Percentiles rank a stretch among this genome's conserved stretches.
Conservation (phyloP, 805 yeast genomes). For the Candida lessepsii region DNA sequence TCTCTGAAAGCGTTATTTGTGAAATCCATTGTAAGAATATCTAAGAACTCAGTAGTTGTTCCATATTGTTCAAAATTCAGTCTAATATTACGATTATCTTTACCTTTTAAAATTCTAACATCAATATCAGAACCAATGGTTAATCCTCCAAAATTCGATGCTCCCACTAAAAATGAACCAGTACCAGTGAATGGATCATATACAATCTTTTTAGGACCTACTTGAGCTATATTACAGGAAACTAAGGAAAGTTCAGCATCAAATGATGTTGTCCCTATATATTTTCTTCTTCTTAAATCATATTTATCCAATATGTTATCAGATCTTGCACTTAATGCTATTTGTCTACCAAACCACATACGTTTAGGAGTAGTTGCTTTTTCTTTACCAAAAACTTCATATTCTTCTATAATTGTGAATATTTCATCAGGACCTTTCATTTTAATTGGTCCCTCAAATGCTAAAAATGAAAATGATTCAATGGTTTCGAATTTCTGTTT, state of each 20-base stretch:
- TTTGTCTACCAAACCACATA: slow-evolving; percentile 74
- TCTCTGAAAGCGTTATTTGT: slow-evolving; percentile 81
- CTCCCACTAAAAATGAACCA: slow-evolving; percentile 89
- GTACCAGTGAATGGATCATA: slow-evolving; percentile 98
- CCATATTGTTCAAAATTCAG: slow-evolving; percentile 77
- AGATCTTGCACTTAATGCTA: slow-evolving; percentile 61
- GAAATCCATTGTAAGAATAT: slow-evolving; percentile 88
- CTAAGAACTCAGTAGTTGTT: slow-evolving; percentile 57
- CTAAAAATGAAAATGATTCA: slow-evolving; percentile 69
- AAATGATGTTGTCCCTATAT: slow-evolving; percentile 94
- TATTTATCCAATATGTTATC: slow-evolving; percentile 69
- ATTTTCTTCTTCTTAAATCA: slow-evolving; percentile 78
- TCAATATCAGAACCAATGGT: slow-evolving; percentile 91
- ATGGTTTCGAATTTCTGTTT: slow-evolving; percentile 58
- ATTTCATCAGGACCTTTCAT: slow-evolving; percentile 73
- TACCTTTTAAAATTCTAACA: slow-evolving; percentile 73
- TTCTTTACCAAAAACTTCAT: slow-evolving; percentile 46
- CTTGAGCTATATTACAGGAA: slow-evolving; percentile 84
- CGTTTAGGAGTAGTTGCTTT: slow-evolving; percentile 50
- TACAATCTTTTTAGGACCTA: slow-evolving; percentile 58
- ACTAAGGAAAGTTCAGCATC: slow-evolving; percentile 90
- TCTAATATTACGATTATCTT: slow-evolving; percentile 49
- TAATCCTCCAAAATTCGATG: slow-evolving; percentile 77
- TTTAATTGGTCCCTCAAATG: slow-evolving; percentile 71
- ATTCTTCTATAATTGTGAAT: slow-evolving; percentile 76